These are phyloP conservation scores for Penicillium antarcticum DNA, from an alignment of 495 filamentous ascomycete species.

Conservation along the genomic window DNA sequence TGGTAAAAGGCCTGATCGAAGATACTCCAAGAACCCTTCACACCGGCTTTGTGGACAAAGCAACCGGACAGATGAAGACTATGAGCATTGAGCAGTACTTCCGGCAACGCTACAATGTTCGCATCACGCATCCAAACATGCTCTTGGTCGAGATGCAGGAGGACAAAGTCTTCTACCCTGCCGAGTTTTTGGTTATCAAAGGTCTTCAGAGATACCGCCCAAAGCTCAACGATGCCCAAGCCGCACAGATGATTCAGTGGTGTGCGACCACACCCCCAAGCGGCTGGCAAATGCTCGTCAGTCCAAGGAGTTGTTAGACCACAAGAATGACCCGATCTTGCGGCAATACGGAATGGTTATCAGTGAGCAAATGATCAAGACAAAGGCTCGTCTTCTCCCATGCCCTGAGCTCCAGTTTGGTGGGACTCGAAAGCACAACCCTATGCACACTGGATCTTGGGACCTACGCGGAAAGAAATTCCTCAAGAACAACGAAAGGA, in stretches of 20 bases:
- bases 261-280: conserved; percentile 63
- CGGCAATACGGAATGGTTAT: conserved; percentile 67
- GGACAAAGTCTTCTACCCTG: conserved; percentile 64
- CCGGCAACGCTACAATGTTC: conserved; percentile 56
- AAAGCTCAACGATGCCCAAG: conserved; percentile 69
- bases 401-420: conserved; percentile 68
- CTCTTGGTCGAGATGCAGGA: conserved; percentile 71
- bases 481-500: conserved; percentile 49
- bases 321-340: conserved; percentile 65
- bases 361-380: conserved; percentile 54
- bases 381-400: conserved; percentile 67
- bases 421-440: conserved; percentile 46
- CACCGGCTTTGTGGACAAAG: conserved; percentile 55
- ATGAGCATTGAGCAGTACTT: conserved; percentile 69
- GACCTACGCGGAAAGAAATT: conserved; percentile 81
- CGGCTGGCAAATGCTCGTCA: conserved; percentile 60
- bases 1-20: conserved; percentile 58
- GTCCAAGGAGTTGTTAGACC: conserved; percentile 65
- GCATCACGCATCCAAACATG: conserved; percentile 50
- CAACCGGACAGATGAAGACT: conserved; percentile 32
- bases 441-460: conserved; percentile 70
- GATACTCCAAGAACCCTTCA: conserved; percentile 50
- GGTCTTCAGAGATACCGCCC: conserved; percentile 71
- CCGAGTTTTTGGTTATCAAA: conserved; percentile 66
- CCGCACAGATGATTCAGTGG: conserved; percentile 82